These are phyloP conservation scores for Neurospora sp. DNA, from an alignment of 495 filamentous ascomycete genomes.

Conservation along the genomic window DNA sequence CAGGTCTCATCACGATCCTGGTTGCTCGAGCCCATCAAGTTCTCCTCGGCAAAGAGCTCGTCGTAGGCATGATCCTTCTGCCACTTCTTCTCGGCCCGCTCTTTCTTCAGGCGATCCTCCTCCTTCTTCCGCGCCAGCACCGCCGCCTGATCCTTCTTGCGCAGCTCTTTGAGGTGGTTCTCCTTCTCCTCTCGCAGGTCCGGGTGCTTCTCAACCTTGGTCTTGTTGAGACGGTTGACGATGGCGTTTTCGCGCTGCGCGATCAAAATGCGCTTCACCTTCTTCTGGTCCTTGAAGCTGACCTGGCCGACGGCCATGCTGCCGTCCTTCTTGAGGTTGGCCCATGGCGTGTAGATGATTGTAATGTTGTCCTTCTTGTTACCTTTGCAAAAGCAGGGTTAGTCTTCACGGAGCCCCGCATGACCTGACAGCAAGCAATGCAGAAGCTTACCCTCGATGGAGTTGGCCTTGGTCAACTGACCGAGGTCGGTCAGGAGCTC, in stretches of 20 bases:
- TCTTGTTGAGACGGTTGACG: conserved; percentile 96
- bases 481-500: conserved; percentile 77
- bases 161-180: conserved; percentile 54
- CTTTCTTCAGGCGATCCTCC: conserved; percentile 67
- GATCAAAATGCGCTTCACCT: conserved; percentile 74
- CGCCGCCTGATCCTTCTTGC: conserved; percentile 56
- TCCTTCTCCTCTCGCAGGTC: conserved; percentile 75
- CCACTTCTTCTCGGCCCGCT: conserved; percentile 79
- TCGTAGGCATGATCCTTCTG: conserved; percentile 94
- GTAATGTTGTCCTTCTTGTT: conserved; percentile 99
- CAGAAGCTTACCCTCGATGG: conserved; percentile 68
- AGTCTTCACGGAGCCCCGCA: neutral
- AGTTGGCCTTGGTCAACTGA: conserved; percentile 96
- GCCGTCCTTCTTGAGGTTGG: conserved; percentile 92
- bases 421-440: neutral
- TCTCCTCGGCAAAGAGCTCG: conserved; percentile 63
- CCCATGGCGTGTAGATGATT: conserved; percentile 96
- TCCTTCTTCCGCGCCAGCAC: conserved; percentile 63
- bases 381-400: conserved; percentile 34
- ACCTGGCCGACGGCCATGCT: conserved; percentile 94
- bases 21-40: conserved; percentile 54
- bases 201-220: conserved; percentile 74
- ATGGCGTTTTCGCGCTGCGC: conserved; percentile 71
- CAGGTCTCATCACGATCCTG: conserved; percentile 53
- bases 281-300: conserved; percentile 82